Evolutionary conservation across 768 basidiomycete genomes (phyloP), one percentile per base, ranked within the genome.

Genomic region (Lentinula raphanica): DNA sequence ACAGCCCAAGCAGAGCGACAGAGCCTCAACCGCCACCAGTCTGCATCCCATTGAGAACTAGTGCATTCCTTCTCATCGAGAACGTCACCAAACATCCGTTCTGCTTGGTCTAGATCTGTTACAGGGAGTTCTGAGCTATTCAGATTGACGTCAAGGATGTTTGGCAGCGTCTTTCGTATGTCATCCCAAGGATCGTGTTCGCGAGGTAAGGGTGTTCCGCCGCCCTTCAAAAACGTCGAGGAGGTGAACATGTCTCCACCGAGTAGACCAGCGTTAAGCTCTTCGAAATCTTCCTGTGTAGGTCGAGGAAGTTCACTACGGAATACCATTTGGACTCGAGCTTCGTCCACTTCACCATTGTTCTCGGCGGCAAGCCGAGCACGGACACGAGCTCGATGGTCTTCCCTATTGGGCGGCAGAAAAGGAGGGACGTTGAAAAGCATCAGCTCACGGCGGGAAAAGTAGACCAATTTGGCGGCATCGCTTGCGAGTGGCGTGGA

Each of bases 401-500:
- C 66, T 1, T 58, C 71, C 5, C 73, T 65, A 3, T 64, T 71
- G 11, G 62, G 62, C 9, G 72, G 75, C 5, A 79, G 64, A 36
- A 71, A 68, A 0, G 70, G 66, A 2, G 82, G 80, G 32, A 82
- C 64, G 9, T 56, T 64, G 59, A 87, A 74, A 0, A 77, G 73
- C 2, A 69, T 63, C 6, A 77, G 62, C 60, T 90, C 86, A 27
- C 80, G 73, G 19, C 83, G 79, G 9, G 84, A 74, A 48, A 87
- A 77, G 70, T 81, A 90, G 32, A 88, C 67, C 8, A 88, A 75
- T 38, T 81, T 85, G 0, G 88, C 88, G 0, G 87, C 80, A 31
- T 75, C 64, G 25, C 83, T 71, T 17, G 80, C 73, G 7, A 82
- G 78, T 0, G 87, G 86, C 1, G 64, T 61, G 42, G 63, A 44